Evolutionary conservation across 2,329 filamentous ascomycete species (phyloP), one percentile per base, ranked within the genome.

Genomic region (Esteya vermicola): DNA sequence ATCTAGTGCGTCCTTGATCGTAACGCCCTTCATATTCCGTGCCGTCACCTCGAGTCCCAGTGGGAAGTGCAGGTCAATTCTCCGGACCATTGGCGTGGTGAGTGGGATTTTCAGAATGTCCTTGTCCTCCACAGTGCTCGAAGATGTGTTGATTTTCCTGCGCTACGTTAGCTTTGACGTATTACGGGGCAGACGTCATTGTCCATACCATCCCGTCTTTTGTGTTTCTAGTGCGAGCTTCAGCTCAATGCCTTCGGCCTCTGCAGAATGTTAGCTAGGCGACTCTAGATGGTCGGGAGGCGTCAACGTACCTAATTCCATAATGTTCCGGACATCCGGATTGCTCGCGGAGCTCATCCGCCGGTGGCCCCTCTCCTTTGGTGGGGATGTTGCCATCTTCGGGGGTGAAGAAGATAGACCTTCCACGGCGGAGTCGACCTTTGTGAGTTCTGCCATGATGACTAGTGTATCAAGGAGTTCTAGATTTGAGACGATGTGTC

Each of bases 1-100:
- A 60, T 95, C 88, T 59, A 94, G 59, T 43, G 86, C 86, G 62
- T 96, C 89, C 70, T 95, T 95, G 70, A 96, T 89, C 42, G 89
- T 96, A 50, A 96, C 86, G 42, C 89, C 89, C 62, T 88, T 89
- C 52, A 88, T 67, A 64, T 95, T 96, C 55, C 89, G 76, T 56
- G 86, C 89, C 25, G 81, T 84, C 50, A 95, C 83, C 55, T 89
- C 79, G 41, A 91, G 73, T 38, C 89, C 89, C 39, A 93, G 68
- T 14, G 85, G 84, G 70, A 93, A 94, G 63, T 86, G 78, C 35
- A 96, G 71, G 62, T 94, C 86, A 62, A 96, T 89, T 68, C 85
- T 89, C 73, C 91, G 93, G 60, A 96, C 75, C 26, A 82, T 78
- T 36, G 89, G 89, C 45, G 65, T 78, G 52, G 83, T 80, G 51